Evolutionary conservation across 208 protist species (phyloP), one percentile per base, ranked within the genome.

Genomic region (Trypanosoma boissoni): DNA sequence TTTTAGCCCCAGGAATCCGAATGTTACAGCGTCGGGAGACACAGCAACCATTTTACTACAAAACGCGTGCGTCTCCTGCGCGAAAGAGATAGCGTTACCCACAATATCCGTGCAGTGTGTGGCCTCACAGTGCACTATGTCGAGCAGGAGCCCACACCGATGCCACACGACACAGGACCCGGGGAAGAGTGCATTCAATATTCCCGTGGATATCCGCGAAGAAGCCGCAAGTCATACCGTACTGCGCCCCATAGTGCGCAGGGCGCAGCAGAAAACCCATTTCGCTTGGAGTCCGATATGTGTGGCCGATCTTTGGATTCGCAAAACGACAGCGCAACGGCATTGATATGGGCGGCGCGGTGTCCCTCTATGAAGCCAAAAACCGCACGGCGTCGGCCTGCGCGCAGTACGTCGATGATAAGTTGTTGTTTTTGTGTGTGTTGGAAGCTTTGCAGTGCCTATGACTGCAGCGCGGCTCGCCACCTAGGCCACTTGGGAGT

Each of bases 1-100:
- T 10, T 20, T 57, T 57, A 16, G 51, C 51, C 29, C 43, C 51
- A 7, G 43, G 9, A 37, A 57, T 44, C 18, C 8, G 20, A 42
- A 14, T 7, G 27, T 14, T 45, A 23, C 24, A 20, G 37, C 27
- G 10, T 26, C 21, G 18, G 12, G 21, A n/a, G n/a, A n/a, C n/a
- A 20, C 51, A 10, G 21, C 26, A 7, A 42, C 27, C 51, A 57
- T 44, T 28, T 57, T 28, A 10, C 37, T 6, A 7, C 10, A 7
- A 7, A 7, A 57, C 21, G 29, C 37, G 9, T 23, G 7, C 20
- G 43, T 10, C 27, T 57, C 51, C 21, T 46, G 26, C 26, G 27
- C 51, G 29, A 20, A 7, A 14, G 51, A 20, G 9, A 14, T 7
- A 10, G 27, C 21, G 29, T 57, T 57, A 14, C 26, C 14, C 8